Evolutionary conservation across 805 yeast species (phyloP).

Genomic region (Scheffersomyces spartinae): DNA sequence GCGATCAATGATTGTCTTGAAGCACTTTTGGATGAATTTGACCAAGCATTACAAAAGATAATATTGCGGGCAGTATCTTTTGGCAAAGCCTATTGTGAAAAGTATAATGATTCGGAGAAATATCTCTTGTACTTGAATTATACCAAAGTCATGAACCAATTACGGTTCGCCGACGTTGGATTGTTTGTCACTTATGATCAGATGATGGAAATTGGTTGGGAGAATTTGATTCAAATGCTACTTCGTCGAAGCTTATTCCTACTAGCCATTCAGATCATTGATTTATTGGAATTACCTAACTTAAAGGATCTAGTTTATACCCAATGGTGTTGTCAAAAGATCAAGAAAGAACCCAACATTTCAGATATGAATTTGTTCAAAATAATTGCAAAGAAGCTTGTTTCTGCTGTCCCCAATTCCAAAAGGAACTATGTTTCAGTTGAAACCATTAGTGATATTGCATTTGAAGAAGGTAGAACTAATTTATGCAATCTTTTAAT

Average conservation of each 20-base stretch:
- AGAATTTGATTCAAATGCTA: constrained; percentile 42
- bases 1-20: constrained; percentile 66
- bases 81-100: constrained; percentile 57
- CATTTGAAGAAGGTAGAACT: constrained; percentile 73
- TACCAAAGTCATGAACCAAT: constrained; percentile 57
- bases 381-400: constrained; percentile 36
- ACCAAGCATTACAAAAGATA: constrained; percentile 67
- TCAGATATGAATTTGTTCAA: constrained; percentile 51
- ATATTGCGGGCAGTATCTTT: constrained; percentile 72
- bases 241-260: constrained; percentile 48
- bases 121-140: constrained; percentile 54
- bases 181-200: constrained; percentile 54
- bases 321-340: constrained; percentile 73
- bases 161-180: constrained; percentile 57
- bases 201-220: constrained; percentile 39
- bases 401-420: constrained; percentile 9
- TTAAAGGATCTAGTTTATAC: constrained; percentile 36
- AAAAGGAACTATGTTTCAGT: constrained; percentile 37
- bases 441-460: constrained; percentile 47
- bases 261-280: constrained; percentile 51
- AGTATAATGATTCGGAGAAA: constrained; percentile 41
- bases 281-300: constrained; percentile 32
- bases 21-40: constrained; percentile 73
- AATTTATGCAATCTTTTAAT: constrained; percentile 57
- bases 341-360: constrained; percentile 38